phyloP scores from a whole-genome alignment of 164 flowering plant species.

The Dillenia turbinata region DNA sequence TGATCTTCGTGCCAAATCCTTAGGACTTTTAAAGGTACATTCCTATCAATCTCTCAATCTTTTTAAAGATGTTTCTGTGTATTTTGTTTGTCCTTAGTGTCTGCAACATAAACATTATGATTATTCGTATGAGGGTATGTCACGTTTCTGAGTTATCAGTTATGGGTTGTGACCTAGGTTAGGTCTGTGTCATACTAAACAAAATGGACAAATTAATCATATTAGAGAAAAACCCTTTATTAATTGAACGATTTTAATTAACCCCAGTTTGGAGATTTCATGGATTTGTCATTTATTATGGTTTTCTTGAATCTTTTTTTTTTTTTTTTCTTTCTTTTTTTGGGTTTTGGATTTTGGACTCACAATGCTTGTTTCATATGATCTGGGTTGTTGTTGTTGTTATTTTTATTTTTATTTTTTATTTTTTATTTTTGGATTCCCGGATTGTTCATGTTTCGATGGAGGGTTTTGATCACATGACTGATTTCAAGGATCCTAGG shows the following conservation, averaged over 20 bases:
- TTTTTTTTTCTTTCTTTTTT: neutral
- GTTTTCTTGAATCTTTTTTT: neutral
- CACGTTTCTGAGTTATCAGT: neutral
- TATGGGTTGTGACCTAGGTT: neutral
- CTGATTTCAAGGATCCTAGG: no score
- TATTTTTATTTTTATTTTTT: neutral
- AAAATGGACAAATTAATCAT: neutral
- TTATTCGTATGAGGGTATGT: no score
- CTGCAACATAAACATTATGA: no score
- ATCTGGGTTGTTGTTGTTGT: neutral
- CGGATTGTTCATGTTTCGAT: no score
- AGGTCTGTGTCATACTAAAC: neutral
- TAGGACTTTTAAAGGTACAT: conserved; percentile 15
- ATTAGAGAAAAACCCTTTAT: neutral
- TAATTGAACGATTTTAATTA: conserved; percentile 1
- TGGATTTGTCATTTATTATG: neutral
- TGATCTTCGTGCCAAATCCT: conserved; percentile 9
- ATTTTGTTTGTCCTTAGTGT: no score
- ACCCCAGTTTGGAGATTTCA: neutral
- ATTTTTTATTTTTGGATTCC: neutral
- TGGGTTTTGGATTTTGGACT: conserved; percentile 1
- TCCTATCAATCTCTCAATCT: neutral
- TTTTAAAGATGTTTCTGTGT: no score
- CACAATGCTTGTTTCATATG: neutral
- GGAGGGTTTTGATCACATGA: no score